Conservation (phyloP, 75 land plant genomes). For the Chamaecyparis obtusa region DNA sequence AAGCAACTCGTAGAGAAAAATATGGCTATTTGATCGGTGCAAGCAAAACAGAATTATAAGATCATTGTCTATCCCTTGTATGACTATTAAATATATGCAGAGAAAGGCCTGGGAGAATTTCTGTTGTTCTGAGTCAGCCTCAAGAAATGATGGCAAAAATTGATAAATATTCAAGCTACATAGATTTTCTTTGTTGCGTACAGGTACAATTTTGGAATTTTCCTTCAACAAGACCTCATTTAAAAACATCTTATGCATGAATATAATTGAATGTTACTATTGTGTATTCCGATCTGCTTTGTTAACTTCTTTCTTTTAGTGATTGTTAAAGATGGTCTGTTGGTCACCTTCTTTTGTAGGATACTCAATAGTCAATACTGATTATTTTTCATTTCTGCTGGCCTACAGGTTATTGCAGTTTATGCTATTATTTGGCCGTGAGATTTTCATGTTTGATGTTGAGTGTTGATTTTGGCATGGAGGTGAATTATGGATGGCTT, state of each 20-base stretch:
- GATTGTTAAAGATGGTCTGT: background rate
- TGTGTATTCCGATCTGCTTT: background rate
- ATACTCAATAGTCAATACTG: background rate
- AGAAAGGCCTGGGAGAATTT: background rate
- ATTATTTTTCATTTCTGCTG: background rate
- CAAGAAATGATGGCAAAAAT: background rate
- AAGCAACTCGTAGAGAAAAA: constrained; percentile 67
- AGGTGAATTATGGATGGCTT: background rate
- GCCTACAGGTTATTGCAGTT: background rate
- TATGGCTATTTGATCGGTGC: constrained; percentile 35
- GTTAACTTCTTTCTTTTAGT: background rate
- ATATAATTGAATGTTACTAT: background rate
- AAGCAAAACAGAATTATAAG: background rate
- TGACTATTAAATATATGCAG: background rate
- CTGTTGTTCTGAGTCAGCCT: background rate
- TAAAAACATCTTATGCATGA: background rate
- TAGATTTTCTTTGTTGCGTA: background rate
- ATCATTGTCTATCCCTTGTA: background rate
- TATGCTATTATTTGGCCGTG: background rate
- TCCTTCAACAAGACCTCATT: background rate
- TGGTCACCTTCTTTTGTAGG: background rate
- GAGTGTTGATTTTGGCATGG: background rate
- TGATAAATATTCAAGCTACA: background rate
- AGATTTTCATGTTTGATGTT: background rate
- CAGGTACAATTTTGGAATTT: background rate